These are phyloP conservation scores for Epichloe hybrida DNA, from an alignment of 2,329 filamentous ascomycete species.

Conservation along the genomic window DNA sequence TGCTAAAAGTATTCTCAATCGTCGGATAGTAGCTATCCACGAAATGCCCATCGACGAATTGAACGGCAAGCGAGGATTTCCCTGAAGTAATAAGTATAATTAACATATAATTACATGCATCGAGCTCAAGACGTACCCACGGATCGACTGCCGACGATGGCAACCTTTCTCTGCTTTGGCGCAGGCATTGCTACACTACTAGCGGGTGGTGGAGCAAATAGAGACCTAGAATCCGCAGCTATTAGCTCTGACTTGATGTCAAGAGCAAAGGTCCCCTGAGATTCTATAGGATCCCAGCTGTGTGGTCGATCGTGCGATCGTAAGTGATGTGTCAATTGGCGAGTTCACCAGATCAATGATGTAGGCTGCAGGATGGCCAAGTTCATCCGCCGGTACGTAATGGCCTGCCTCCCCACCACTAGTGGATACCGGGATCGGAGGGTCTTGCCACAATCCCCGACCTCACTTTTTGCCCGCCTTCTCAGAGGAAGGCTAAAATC, in stretches of 20 bases:
- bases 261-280: neutral
- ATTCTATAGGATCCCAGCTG: neutral
- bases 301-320: neutral
- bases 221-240: neutral
- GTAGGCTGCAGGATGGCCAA: neutral
- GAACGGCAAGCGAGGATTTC: conserved; percentile 93
- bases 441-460: neutral
- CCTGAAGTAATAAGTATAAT: conserved; percentile 36
- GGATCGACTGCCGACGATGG: conserved; percentile 87
- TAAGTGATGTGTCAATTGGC: neutral
- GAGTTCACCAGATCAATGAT: neutral
- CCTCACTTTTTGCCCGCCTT: neutral
- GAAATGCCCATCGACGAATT: conserved; percentile 95
- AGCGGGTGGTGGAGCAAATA: neutral
- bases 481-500: neutral
- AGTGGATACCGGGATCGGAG: neutral
- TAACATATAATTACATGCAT: neutral
- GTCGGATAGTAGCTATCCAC: conserved; percentile 99
- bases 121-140: conserved; percentile 38
- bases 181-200: conserved; percentile 40
- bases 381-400: neutral
- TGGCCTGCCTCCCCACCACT: neutral
- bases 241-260: neutral
- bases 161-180: conserved; percentile 84
- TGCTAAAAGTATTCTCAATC: conserved; percentile 97